A percentile compares a stretch with the other conserved stretches of the same genome.
These are phyloP conservation scores for Sclerotinia glacialis DNA, from an alignment of 2,329 filamentous ascomycete species.

Conservation along the genomic window DNA sequence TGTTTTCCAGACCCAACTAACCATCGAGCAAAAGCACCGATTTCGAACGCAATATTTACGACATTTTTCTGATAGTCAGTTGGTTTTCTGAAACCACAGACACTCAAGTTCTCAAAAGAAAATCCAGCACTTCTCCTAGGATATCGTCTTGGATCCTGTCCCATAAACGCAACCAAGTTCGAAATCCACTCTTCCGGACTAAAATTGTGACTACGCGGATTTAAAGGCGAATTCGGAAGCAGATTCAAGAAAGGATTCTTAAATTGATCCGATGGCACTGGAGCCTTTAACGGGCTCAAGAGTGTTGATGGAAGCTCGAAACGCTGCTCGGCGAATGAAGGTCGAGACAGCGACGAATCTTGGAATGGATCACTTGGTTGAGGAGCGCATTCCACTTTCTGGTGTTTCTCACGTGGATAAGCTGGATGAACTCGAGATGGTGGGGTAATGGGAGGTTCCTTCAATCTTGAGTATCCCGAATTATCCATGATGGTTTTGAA, in stretches of 20 bases:
- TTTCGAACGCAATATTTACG: constrained; percentile 55
- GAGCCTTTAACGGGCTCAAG: neutral
- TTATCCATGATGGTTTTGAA: constrained; percentile 10
- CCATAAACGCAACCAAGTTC: constrained; percentile 24
- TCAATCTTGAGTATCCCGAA: constrained; percentile 17
- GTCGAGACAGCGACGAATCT: neutral
- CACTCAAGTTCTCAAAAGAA: constrained; percentile 64
- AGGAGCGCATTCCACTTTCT: constrained; percentile 21
- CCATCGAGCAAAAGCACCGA: constrained; percentile 44
- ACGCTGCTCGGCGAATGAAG: constrained; percentile 6
- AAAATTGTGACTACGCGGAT: constrained; percentile 52
- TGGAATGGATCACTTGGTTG: neutral
- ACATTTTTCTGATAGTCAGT: constrained; percentile 71
- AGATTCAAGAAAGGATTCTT: constrained; percentile 25
- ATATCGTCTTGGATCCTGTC: constrained; percentile 47
- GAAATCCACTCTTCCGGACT: constrained; percentile 51
- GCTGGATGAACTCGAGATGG: constrained; percentile 20
- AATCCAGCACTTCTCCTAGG: constrained; percentile 56
- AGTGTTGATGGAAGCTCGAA: constrained; percentile 8
- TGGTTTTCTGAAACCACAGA: constrained; percentile 63
- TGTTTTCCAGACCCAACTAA: constrained; percentile 53
- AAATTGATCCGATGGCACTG: neutral
- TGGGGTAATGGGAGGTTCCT: constrained; percentile 14
- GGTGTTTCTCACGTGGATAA: constrained; percentile 22
- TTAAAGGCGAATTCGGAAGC: constrained; percentile 38